Evolutionary conservation across 225 moss, liverwort and hornwort species (phyloP), one percentile per base, ranked within the genome.

Genomic region (Antitrichia curtipendula): DNA sequence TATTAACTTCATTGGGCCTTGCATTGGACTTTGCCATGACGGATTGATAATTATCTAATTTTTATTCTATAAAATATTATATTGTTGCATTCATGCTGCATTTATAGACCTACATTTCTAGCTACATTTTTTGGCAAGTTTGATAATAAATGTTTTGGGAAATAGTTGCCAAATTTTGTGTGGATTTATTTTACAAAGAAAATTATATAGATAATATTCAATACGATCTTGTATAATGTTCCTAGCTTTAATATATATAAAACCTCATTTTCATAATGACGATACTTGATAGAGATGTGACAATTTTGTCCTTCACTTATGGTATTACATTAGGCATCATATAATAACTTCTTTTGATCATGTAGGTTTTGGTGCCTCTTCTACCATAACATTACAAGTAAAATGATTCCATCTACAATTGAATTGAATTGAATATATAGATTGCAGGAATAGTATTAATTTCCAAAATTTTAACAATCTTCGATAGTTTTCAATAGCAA

Each of bases 21-120:
- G n/a, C n/a, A n/a, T n/a, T n/a, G n/a, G n/a, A n/a, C 0, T 0
- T 18, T 34, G 2, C 18, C 18, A 5, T 5, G 2, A 63, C 34
- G 34, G 9, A 63, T 34, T 34, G 5, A 63, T 63, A 8, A 34
- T 34, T 17, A 32, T 34, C 32, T 63, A 17, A 17, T 17, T 63
- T 63, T 1, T 1, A 17, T 63, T 34, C 9, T 34, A 34, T 4
- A 64, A 34, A 64, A 18, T 18, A 31, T 5, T 18, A 64, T 34
- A 31, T 63, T 34, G 5, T 32, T 63, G 63, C 17, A 63, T 63
- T 63, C 17, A 17, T 63, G 9, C 32, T 32, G 32, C 4, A 62
- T 31, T 62, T 62, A 1, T 2, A 0, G 4, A 31, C 8, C 31
- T 16, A 63, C 3, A 5, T 32, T 63, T 63, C 5, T 1, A 9